Evolutionary conservation across 257 asterid genomes (phyloP).

Genomic region (Salvia hispanica): DNA sequence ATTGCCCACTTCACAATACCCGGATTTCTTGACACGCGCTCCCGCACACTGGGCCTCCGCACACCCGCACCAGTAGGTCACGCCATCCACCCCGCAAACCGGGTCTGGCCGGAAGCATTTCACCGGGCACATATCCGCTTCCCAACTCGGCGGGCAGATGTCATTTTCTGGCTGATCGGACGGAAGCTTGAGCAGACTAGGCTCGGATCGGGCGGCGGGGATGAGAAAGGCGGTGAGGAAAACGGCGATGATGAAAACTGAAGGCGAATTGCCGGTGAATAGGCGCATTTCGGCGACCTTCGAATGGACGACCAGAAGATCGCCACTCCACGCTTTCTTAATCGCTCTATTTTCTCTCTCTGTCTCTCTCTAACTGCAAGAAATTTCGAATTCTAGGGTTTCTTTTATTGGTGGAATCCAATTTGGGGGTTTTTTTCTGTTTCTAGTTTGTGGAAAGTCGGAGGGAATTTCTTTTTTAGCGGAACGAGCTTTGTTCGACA

Average conservation of each 20-base stretch:
- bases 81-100: slow-evolving; percentile 85
- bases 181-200: slow-evolving; percentile 46
- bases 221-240: slow-evolving; percentile 38
- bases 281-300: slow-evolving; percentile 45
- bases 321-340: slow-evolving; percentile 27
- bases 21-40: slow-evolving; percentile 63
- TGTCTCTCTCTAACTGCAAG: slow-evolving; percentile 11
- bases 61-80: slow-evolving; percentile 98
- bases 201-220: slow-evolving; percentile 53
- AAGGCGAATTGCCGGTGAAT: slow-evolving; percentile 31
- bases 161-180: slow-evolving; percentile 47
- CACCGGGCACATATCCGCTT: slow-evolving; percentile 59
- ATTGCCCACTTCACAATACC: slow-evolving; percentile 76
- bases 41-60: slow-evolving; percentile 89
- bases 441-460: not conserved
- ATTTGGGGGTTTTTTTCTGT: slow-evolving; percentile 26
- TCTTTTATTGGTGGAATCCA: slow-evolving; percentile 16
- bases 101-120: slow-evolving; percentile 93
- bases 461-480: slow-evolving; percentile 24
- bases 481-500: not conserved
- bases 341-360: slow-evolving; percentile 5
- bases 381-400: slow-evolving; percentile 36
- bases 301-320: slow-evolving; percentile 31
- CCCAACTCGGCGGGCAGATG: slow-evolving; percentile 47
- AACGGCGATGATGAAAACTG: slow-evolving; percentile 38